Percentiles rank a stretch among this genome's conserved stretches.
These are phyloP conservation scores for Quercus variabilis DNA, from an alignment of 306 rosid species.

Conservation along the genomic window DNA sequence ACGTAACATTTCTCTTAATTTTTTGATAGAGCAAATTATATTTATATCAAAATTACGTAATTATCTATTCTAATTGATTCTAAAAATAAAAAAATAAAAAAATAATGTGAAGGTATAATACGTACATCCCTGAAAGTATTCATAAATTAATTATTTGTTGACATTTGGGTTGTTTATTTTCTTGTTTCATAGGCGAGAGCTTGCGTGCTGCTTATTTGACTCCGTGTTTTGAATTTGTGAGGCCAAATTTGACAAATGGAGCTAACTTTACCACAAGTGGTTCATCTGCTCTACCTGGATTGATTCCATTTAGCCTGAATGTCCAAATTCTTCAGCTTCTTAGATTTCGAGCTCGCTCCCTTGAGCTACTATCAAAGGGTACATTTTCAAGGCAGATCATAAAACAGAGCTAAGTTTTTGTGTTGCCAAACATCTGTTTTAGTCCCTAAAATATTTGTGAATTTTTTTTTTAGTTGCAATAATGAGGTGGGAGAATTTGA, in stretches of 20 bases:
- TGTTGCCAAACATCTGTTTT: too few species aligned
- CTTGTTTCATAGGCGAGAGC: slow-evolving; percentile 16
- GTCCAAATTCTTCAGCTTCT: slow-evolving; percentile 31
- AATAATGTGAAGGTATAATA: too few species aligned
- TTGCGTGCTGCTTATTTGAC: slow-evolving; percentile 1
- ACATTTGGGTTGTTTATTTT: neutral
- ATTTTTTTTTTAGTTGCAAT: too few species aligned
- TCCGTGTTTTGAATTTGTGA: slow-evolving; percentile 21
- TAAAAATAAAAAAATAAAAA: too few species aligned
- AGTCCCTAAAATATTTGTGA: too few species aligned
- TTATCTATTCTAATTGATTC: too few species aligned
- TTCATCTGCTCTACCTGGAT: slow-evolving; percentile 14
- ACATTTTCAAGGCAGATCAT: neutral
- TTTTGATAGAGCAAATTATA: too few species aligned
- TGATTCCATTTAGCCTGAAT: slow-evolving; percentile 18
- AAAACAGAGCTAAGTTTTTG: neutral
- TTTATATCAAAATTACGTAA: too few species aligned
- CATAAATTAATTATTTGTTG: neutral
- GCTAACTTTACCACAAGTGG: slow-evolving; percentile 31
- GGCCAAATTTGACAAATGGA: slow-evolving; percentile 28
- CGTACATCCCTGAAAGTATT: too few species aligned
- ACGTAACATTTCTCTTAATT: too few species aligned
- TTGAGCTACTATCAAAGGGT: slow-evolving; percentile 17
- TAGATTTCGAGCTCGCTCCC: slow-evolving; percentile 22
- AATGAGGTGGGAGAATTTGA: too few species aligned